phyloP scores from a whole-genome alignment of 208 protist genomes.

The Acanthamoeba healyi region DNA sequence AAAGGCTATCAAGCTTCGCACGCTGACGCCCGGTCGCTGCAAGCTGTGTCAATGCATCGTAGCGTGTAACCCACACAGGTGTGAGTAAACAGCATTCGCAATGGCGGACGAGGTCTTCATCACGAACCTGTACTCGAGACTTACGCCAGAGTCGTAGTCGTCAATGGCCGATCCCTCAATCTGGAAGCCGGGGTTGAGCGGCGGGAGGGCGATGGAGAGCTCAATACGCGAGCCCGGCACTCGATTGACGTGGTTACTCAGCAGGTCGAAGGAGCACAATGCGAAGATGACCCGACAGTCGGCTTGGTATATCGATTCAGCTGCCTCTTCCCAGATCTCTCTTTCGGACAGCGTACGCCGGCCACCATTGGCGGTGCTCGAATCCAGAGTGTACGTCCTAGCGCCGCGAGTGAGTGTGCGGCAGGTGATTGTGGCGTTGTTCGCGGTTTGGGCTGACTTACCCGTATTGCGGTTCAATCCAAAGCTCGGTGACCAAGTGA shows the following conservation, averaged over 20 bases:
- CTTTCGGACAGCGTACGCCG: conserved; percentile 6
- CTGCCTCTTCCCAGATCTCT: conserved; percentile 27
- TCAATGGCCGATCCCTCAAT: neutral
- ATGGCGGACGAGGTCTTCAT: too few species aligned
- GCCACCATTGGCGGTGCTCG: neutral
- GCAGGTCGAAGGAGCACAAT: conserved; percentile 63
- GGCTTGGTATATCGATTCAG: conserved; percentile 36
- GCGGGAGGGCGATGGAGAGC: conserved; percentile 41
- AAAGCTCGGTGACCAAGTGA: conserved; percentile 61
- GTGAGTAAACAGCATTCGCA: neutral
- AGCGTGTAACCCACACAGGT: neutral
- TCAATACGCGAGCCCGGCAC: conserved; percentile 41
- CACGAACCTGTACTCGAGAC: conserved; percentile 38
- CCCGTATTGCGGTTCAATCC: conserved; percentile 73
- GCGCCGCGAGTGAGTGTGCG: neutral
- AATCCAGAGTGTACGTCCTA: neutral
- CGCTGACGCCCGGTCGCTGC: conserved; percentile 53
- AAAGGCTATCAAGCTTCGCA: conserved; percentile 72
- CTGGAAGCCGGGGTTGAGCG: conserved; percentile 57
- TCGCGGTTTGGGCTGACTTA: neutral
- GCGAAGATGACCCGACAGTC: conserved; percentile 61
- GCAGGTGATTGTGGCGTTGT: neutral
- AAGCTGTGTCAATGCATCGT: neutral
- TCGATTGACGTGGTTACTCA: conserved; percentile 55
- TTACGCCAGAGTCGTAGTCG: conserved; percentile 30